Percentiles rank a stretch among this genome's conserved stretches.
These are phyloP conservation scores for Exobasidium rhododendri DNA, from an alignment of 1,284 basidiomycete genomes.

Conservation along the genomic window DNA sequence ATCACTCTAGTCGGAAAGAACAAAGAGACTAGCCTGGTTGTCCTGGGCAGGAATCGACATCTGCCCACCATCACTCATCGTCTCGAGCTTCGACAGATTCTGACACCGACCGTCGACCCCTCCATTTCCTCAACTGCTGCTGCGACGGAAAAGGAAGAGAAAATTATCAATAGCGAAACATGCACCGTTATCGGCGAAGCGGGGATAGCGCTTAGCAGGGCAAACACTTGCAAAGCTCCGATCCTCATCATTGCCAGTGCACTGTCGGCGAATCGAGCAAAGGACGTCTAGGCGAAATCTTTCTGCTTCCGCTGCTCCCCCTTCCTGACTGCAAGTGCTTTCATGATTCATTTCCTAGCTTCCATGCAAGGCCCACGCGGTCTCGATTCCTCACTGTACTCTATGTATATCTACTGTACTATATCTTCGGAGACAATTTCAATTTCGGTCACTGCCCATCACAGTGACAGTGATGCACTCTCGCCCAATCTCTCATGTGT, in stretches of 20 bases:
- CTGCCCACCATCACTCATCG: conserved; percentile 44
- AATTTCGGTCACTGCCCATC: too few species aligned
- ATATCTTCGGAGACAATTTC: too few species aligned
- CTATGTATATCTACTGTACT: too few species aligned
- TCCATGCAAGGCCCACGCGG: too few species aligned
- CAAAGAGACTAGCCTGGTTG: conserved; percentile 32
- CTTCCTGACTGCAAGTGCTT: too few species aligned
- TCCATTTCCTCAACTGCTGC: neutral
- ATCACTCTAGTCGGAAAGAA: conserved; percentile 19
- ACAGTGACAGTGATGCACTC: too few species aligned
- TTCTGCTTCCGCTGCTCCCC: too few species aligned
- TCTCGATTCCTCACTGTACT: too few species aligned
- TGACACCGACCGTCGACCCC: neutral
- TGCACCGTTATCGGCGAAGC: conserved; percentile 46
- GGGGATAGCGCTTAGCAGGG: conserved; percentile 28
- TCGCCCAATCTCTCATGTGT: too few species aligned
- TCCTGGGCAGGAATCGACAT: conserved; percentile 38
- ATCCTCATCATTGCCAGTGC: conserved; percentile 8
- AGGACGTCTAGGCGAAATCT: neutral
- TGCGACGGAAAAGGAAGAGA: neutral
- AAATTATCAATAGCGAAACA: conserved; percentile 34
- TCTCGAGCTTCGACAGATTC: conserved; percentile 34
- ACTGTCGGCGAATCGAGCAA: neutral
- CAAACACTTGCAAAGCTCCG: neutral
- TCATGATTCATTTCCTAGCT: too few species aligned